These are phyloP conservation scores for Helianthus annuus DNA, from an alignment of 129 eudicot genomes.

Conservation along the genomic window DNA sequence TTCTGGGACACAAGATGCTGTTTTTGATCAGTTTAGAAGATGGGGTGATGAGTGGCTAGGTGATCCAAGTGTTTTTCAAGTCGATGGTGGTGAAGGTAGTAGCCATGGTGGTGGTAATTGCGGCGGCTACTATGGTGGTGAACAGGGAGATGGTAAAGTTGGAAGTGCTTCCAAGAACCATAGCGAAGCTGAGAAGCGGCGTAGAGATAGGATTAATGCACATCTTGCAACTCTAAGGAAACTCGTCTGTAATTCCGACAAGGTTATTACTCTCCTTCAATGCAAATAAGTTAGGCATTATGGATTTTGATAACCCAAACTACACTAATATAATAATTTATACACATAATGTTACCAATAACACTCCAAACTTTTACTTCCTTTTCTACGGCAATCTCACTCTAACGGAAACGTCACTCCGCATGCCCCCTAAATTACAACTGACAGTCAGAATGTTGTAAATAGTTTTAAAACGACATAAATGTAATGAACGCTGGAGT, in stretches of 20 bases:
- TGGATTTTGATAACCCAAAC: too few species aligned
- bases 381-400: too few species aligned
- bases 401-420: too few species aligned
- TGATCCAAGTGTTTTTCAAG: slow-evolving; percentile 25
- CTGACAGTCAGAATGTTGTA: too few species aligned
- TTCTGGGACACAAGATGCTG: slow-evolving; percentile 21
- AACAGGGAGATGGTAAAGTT: slow-evolving; percentile 32
- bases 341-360: too few species aligned
- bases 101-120: too few species aligned
- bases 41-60: slow-evolving; percentile 6
- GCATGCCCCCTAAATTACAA: too few species aligned
- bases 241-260: slow-evolving; percentile 73
- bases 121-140: slow-evolving; percentile 21
- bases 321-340: too few species aligned
- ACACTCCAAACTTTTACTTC: too few species aligned
- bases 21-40: slow-evolving; percentile 15
- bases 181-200: slow-evolving; percentile 90
- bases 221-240: slow-evolving; percentile 80
- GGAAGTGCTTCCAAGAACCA: slow-evolving; percentile 73
- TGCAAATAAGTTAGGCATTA: not conserved
- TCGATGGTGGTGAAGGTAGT: too few species aligned
- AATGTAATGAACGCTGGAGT: too few species aligned
- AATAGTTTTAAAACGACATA: too few species aligned
- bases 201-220: slow-evolving; percentile 86
- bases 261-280: slow-evolving; percentile 40